Evolutionary conservation across 2,329 filamentous ascomycete species (phyloP), one percentile per base, ranked within the genome.

Genomic region (Cyphellophora attinorum): DNA sequence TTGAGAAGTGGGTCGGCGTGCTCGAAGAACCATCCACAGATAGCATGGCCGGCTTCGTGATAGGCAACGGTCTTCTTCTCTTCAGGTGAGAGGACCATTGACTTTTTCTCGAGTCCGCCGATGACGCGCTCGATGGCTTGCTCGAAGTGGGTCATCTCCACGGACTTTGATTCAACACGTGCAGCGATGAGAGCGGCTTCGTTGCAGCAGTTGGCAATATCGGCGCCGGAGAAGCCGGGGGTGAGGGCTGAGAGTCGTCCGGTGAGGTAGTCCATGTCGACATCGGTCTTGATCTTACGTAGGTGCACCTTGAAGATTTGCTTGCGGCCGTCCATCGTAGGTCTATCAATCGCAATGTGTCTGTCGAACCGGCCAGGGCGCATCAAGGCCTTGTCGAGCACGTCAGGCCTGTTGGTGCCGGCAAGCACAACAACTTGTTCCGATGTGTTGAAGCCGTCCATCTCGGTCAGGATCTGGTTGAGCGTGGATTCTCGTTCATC

Each of bases 131-230:
- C 91, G 50, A 98, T 96, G 30, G 91, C 91, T 60, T 91, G 82
- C 63, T 98, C 91, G 51, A 98, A 98, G 62, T 98, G 89, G 30
- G 67, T 70, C 79, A 98, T 88, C 45, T 75, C 74, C 31, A 98
- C 86, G 5, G 75, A 78, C 11, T 84, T 73, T 31, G 88, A 88
- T 42, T 82, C 82, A 47, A 72, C 71, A 56, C 91, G 79, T 41
- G 91, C 91, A 57, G 89, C 91, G 56, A 96, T 89, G 30, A 98
- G 68, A 37, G 91, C 91, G 47, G 91, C 91, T 67, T 98, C 91
- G 55, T 98, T 98, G 50, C 94, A 86, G 56, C 88, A 93, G 60
- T 98, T 98, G 55, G 91, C 86, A 60, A 98, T 98, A 58, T 98
- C 91, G 31, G 91, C 91, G 62, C 91, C 91, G 37, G 89, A 89